phyloP scores from a whole-genome alignment of 1,284 basidiomycete species.

The Trichosporon asahii region DNA sequence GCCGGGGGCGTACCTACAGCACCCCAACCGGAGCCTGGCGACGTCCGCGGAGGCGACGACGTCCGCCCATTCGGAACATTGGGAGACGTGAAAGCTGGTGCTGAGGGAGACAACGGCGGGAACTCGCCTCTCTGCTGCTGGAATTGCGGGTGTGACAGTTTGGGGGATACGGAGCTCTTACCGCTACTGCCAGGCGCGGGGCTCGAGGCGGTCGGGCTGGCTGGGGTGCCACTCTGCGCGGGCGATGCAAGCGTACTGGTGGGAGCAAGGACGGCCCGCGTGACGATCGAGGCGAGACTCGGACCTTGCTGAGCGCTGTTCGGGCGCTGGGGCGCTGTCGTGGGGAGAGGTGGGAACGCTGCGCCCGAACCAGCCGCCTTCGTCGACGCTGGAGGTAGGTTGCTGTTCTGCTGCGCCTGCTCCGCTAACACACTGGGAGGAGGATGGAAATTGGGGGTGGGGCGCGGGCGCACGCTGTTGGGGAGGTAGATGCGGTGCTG shows the following conservation, averaged over 20 bases:
- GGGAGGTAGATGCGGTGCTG: constrained; percentile 52
- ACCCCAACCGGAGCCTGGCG: constrained; percentile 9
- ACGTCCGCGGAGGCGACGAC: constrained; percentile 8
- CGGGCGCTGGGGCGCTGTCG: constrained; percentile 13
- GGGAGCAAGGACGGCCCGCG: constrained; percentile 46
- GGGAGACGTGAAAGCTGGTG: constrained; percentile 5
- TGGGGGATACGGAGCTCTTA: background rate
- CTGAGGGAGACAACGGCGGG: constrained; percentile 20
- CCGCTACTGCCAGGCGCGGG: background rate
- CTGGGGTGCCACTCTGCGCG: background rate
- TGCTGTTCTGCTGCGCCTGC: constrained; percentile 22
- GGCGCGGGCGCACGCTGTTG: constrained; percentile 40
- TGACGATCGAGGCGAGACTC: constrained; percentile 49
- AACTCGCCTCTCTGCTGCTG: constrained; percentile 12
- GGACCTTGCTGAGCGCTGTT: constrained; percentile 29
- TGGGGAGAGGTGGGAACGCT: constrained; percentile 45
- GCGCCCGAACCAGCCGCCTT: constrained; percentile 27
- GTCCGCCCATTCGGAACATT: background rate
- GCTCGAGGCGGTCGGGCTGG: background rate
- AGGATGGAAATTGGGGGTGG: constrained; percentile 44
- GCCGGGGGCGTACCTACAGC: background rate
- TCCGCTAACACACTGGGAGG: constrained; percentile 41
- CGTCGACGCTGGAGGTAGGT: constrained; percentile 25
- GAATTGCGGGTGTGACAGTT: background rate
- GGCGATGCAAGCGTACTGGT: constrained; percentile 30